A percentile compares a stretch with the other conserved stretches of the same genome.
Evolutionary conservation across 352 stramenopile genomes (phyloP).

Genomic region (Phytopythium cucurbitacearum): DNA sequence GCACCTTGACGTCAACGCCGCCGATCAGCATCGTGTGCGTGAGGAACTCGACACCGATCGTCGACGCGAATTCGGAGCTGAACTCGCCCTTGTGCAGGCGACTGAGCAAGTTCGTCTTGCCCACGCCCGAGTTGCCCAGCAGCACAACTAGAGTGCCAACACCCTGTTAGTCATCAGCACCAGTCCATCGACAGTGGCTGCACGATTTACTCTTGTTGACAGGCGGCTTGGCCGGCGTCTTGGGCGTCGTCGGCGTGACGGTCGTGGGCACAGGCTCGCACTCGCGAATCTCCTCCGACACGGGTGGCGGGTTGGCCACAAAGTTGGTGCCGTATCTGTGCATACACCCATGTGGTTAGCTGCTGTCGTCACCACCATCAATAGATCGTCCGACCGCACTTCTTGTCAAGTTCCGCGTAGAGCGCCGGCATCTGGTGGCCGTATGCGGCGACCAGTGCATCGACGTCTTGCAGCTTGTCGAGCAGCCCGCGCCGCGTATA

Average conservation of each 20-base stretch:
- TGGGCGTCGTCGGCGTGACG: slow-evolving; percentile 17
- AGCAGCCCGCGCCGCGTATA: slow-evolving; percentile 56
- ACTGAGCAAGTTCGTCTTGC: slow-evolving; percentile 84
- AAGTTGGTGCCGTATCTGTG: slow-evolving; percentile 65
- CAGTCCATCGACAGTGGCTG: background rate
- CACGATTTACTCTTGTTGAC: slow-evolving; percentile 59
- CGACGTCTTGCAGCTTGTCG: slow-evolving; percentile 70
- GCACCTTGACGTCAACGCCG: slow-evolving; percentile 65
- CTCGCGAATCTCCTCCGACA: slow-evolving; percentile 25
- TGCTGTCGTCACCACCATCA: background rate
- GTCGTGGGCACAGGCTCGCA: slow-evolving; percentile 20
- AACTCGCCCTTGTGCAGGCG: slow-evolving; percentile 83
- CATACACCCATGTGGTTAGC: background rate
- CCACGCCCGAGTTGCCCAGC: slow-evolving; percentile 80
- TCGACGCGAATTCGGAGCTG: slow-evolving; percentile 78
- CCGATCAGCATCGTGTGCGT: slow-evolving; percentile 75
- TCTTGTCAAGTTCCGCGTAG: slow-evolving; percentile 67
- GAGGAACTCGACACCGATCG: slow-evolving; percentile 86
- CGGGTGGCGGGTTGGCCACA: slow-evolving; percentile 37
- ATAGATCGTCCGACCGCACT: slow-evolving; percentile 21
- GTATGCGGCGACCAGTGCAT: slow-evolving; percentile 50
- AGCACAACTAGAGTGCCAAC: slow-evolving; percentile 50
- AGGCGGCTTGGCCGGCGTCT: slow-evolving; percentile 27
- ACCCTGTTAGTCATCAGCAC: slow-evolving; percentile 6
- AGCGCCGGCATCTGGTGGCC: slow-evolving; percentile 47